Evolutionary conservation across 78 protist species (phyloP), one percentile per base, ranked within the genome.

Genomic region (Planoprotostelium fungivorum): DNA sequence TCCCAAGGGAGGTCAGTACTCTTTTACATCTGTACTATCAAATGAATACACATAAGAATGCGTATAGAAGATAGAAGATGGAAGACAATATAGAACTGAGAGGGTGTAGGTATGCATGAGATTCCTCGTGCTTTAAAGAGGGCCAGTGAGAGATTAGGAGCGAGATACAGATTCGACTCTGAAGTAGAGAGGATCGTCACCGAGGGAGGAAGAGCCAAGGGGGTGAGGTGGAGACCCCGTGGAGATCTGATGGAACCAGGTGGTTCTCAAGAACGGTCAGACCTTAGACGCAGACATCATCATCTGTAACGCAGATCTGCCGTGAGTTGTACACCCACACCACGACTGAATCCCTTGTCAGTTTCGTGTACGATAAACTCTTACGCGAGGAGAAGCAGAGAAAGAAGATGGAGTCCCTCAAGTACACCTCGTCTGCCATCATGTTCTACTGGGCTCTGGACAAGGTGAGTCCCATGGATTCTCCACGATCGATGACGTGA

Each of bases 271-370:
- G 31, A 38, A 88, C 9, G 85, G 35, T 9, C 73, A 38, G 35
- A 1, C 1, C 37, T 5, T 31, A 35, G 37, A 34, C 28, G 90
- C 84, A 9, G 90, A 88, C 85, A 83, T 88, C 35, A 34, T 88
- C 63, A 84, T 88, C 37, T 38, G 85, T 16, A 88, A 88, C 84
- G 84, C 90, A 29, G 84, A 88, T 38, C 90, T 88, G n/a, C 90
- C 90, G n/a, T 88, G 36, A 51, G 16, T 51, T 51, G 16, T 5
- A 51, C 73, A 25, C 31, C 16, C 73, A 16, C 73, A 51, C 73
- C 5, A 5, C 73, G 16, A 25, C 73, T 51, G 31, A 51, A 25
- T 5, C 5, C 73, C 5, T 51, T 16, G 5, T 16, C 73, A 51
- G 73, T 25, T 51, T 51, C 16, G 73, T 51, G 31, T 51, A 88